Conservation (phyloP, 306 rosid species). For the Heteromeles arbutifolia region DNA sequence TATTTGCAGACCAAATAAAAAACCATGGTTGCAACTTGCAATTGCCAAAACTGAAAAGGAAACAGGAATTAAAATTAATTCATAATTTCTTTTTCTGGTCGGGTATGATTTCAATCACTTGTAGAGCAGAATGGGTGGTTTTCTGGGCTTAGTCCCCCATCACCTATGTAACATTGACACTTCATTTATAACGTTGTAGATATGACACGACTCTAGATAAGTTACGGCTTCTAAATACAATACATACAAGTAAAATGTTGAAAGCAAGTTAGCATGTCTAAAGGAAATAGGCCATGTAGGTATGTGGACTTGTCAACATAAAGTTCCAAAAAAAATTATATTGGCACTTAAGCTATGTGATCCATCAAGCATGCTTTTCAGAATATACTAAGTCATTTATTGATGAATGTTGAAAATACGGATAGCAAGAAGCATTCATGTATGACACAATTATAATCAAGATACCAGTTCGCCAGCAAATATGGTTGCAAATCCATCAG, state of each 20-base stretch:
- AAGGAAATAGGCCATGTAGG: not conserved
- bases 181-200: too few relatives aligned
- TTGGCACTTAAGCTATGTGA: not conserved
- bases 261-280: not conserved
- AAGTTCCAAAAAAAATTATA: not conserved
- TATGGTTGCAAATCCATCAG: constrained; percentile 80
- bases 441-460: not conserved
- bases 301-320: not conserved
- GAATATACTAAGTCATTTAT: not conserved
- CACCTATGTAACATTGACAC: too few relatives aligned
- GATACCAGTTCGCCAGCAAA: constrained; percentile 91
- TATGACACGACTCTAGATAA: too few relatives aligned
- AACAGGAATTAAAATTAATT: not conserved
- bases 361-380: not conserved
- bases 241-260: not conserved
- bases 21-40: constrained; percentile 7
- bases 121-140: constrained; percentile 4
- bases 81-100: not conserved
- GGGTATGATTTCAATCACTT: not conserved
- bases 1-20: constrained; percentile 4
- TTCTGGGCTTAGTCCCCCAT: too few relatives aligned
- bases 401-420: not conserved
- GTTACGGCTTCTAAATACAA: not conserved
- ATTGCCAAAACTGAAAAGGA: constrained; percentile 10
- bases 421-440: not conserved